Evolutionary conservation across 2,329 filamentous ascomycete species (phyloP).

Genomic region (Acrocalymma vagum): DNA sequence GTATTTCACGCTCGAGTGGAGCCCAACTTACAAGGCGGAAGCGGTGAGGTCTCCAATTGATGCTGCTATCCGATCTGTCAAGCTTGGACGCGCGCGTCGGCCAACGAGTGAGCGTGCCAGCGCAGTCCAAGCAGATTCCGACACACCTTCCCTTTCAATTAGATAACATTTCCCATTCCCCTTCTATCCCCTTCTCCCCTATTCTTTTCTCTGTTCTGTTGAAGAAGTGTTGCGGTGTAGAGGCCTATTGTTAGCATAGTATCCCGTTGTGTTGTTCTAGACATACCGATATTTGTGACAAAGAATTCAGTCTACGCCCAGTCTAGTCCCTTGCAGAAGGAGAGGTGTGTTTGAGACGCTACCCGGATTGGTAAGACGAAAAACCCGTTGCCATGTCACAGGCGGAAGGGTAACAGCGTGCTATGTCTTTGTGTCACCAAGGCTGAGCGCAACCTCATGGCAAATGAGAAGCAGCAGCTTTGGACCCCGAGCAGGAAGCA

Average conservation of each 20-base stretch:
- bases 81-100: constrained; percentile 24
- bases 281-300: constrained; percentile 17
- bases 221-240: constrained; percentile 32
- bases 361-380: constrained; percentile 11
- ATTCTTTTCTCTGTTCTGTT: no score
- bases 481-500: no score
- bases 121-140: constrained; percentile 20
- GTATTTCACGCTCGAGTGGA: constrained; percentile 20
- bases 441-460: constrained; percentile 14
- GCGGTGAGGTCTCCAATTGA: constrained; percentile 35
- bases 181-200: no score
- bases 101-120: no score
- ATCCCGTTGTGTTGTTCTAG: no score
- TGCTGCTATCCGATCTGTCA: constrained; percentile 14
- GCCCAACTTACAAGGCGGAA: constrained; percentile 26
- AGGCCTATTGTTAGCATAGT: constrained; percentile 11
- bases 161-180: no score
- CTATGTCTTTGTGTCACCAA: constrained; percentile 23
- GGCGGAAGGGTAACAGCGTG: constrained; percentile 25
- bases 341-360: constrained; percentile 28
- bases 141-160: constrained; percentile 23
- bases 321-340: constrained; percentile 20
- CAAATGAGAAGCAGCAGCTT: no score
- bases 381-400: constrained; percentile 21
- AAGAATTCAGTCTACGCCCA: constrained; percentile 1